phyloP scores from a whole-genome alignment of 2,329 filamentous ascomycete species.

The Phialocephala subalpina region DNA sequence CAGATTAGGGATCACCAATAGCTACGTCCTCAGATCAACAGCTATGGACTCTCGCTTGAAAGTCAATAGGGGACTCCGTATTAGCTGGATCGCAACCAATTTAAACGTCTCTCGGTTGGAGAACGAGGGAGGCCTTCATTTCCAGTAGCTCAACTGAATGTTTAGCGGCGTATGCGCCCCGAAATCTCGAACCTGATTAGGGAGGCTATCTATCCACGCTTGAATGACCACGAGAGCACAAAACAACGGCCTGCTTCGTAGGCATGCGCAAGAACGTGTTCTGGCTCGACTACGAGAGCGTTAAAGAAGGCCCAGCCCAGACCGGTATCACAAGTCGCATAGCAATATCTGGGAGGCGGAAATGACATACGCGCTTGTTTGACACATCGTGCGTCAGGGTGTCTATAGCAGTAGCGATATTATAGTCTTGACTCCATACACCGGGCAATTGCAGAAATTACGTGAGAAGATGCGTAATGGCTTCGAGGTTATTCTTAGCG shows the following conservation, averaged over 20 bases:
- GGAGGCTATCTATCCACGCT: slow-evolving; percentile 35
- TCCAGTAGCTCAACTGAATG: slow-evolving; percentile 38
- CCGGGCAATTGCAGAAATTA: slow-evolving; percentile 58
- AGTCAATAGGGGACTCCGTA: slow-evolving; percentile 31
- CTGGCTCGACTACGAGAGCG: slow-evolving; percentile 38
- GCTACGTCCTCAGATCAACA: slow-evolving; percentile 47
- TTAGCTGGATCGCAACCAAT: slow-evolving; percentile 40
- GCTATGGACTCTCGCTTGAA: slow-evolving; percentile 43
- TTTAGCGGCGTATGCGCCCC: slow-evolving; percentile 42
- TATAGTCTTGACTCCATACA: slow-evolving; percentile 74
- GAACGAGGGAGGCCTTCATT: slow-evolving; percentile 27
- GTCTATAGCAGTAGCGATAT: slow-evolving; percentile 67
- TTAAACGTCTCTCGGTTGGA: slow-evolving; percentile 38
- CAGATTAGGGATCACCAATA: slow-evolving; percentile 54
- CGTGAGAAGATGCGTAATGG: slow-evolving; percentile 34
- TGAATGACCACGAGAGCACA: slow-evolving; percentile 34
- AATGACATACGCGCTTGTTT: slow-evolving; percentile 69
- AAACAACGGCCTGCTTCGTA: slow-evolving; percentile 34
- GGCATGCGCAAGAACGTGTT: slow-evolving; percentile 40
- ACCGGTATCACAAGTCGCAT: slow-evolving; percentile 29
- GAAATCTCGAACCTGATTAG: slow-evolving; percentile 39
- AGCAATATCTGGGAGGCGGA: slow-evolving; percentile 67
- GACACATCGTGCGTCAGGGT: slow-evolving; percentile 72
- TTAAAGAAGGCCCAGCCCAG: slow-evolving; percentile 29
- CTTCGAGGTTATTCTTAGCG: slow-evolving; percentile 44